These are phyloP conservation scores for Sechiopsis laciniata DNA, from an alignment of 306 rosid genomes.

Conservation along the genomic window DNA sequence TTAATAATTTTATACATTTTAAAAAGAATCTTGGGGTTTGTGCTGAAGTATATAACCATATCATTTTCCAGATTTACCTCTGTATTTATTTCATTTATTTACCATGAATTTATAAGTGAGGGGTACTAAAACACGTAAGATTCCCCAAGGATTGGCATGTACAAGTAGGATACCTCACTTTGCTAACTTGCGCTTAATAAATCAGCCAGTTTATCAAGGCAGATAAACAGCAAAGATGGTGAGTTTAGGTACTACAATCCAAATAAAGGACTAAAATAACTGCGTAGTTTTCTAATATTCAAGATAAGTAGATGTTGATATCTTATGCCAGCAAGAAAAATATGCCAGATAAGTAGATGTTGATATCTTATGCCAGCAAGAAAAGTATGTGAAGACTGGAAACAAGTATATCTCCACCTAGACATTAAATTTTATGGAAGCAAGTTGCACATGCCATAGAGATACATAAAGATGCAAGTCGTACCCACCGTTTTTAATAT, in stretches of 20 bases:
- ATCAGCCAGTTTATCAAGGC: neutral
- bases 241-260: neutral
- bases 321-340: neutral
- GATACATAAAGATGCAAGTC: neutral
- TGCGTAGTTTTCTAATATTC: neutral
- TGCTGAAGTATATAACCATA: slow-evolving; percentile 21
- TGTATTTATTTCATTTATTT: too few species aligned
- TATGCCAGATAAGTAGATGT: neutral
- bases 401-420: neutral
- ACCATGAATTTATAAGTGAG: neutral
- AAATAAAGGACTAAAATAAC: neutral
- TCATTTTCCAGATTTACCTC: slow-evolving; percentile 57
- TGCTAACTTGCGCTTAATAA: neutral
- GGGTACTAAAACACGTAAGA: neutral
- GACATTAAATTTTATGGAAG: neutral
- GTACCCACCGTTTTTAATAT: neutral
- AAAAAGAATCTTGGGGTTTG: neutral
- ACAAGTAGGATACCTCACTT: neutral
- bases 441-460: too few species aligned
- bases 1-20: neutral
- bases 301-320: neutral
- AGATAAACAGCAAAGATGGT: neutral
- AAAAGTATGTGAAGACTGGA: neutral
- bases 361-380: neutral
- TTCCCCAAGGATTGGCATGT: neutral